Percentiles rank a stretch among this genome's conserved stretches.
Evolutionary conservation across 1,284 basidiomycete genomes (phyloP).

Genomic region (Papiliotrema flavescens): DNA sequence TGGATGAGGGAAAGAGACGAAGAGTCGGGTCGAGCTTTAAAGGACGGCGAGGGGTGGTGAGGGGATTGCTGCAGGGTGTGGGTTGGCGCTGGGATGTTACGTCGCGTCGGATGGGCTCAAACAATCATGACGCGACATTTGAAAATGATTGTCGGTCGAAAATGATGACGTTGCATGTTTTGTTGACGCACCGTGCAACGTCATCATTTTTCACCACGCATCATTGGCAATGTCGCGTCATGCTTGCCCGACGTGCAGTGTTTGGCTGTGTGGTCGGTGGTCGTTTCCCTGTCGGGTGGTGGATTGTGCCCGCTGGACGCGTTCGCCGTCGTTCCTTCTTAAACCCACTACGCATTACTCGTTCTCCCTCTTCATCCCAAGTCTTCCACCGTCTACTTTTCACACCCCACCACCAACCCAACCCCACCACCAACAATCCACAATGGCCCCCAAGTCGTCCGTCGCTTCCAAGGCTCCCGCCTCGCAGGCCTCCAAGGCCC

Average conservation of each 20-base stretch:
- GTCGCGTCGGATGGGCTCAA: not conserved
- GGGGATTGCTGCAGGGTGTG: too few relatives aligned
- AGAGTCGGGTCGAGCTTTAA: not conserved
- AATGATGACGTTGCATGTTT: not conserved
- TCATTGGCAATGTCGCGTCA: not conserved
- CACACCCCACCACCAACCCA: conserved; percentile 13
- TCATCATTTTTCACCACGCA: not conserved
- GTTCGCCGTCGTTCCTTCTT: not conserved
- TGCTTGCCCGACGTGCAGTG: too few relatives aligned
- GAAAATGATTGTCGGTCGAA: not conserved
- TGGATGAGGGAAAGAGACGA: conserved; percentile 14
- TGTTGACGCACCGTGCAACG: not conserved
- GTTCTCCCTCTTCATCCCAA: conserved; percentile 3
- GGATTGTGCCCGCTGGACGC: too few relatives aligned
- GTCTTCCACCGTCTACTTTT: conserved; percentile 1
- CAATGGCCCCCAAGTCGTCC: conserved; percentile 48
- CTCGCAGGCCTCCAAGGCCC: conserved; percentile 52
- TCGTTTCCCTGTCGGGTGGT: too few relatives aligned
- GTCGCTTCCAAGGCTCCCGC: conserved; percentile 59
- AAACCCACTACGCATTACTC: not conserved
- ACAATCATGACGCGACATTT: not conserved
- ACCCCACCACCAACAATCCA: conserved; percentile 13
- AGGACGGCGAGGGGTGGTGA: conserved; percentile 4
- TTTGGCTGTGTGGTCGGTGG: too few relatives aligned
- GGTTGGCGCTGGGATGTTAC: too few relatives aligned